Conservation (phyloP, 2,329 filamentous ascomycete species). For the Fusarium begoniae region DNA sequence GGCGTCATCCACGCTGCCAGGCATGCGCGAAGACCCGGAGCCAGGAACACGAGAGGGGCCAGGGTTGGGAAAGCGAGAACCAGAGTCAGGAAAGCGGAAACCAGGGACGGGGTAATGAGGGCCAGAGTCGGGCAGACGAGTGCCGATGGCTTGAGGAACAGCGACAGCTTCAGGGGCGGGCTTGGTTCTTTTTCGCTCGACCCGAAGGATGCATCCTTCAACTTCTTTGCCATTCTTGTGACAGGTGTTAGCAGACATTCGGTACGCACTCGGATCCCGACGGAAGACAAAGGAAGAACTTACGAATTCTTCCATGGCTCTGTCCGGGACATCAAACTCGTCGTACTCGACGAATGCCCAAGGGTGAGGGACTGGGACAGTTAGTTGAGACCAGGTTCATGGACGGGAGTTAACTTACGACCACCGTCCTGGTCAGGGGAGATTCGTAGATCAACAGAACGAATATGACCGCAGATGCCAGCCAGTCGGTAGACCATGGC, state of each 20-base stretch:
- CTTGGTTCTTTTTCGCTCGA: conserved; percentile 50
- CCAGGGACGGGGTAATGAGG: background rate
- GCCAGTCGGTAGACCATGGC: conserved; percentile 50
- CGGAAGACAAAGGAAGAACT: conserved; percentile 29
- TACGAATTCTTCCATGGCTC: conserved; percentile 50
- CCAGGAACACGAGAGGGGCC: background rate
- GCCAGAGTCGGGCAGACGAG: background rate
- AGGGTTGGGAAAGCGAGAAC: background rate
- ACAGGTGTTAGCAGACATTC: background rate
- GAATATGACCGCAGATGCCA: conserved; percentile 50
- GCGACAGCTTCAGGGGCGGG: conserved; percentile 1
- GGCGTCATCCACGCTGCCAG: background rate
- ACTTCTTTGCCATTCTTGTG: conserved; percentile 47
- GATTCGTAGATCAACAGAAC: conserved; percentile 19
- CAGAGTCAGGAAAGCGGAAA: background rate
- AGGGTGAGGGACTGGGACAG: conserved; percentile 26
- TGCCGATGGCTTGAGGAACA: background rate
- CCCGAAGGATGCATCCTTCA: conserved; percentile 47
- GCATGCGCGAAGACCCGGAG: background rate
- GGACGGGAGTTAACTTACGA: conserved; percentile 9
- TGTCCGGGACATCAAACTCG: conserved; percentile 49
- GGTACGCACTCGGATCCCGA: background rate
- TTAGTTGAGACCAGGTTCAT: conserved; percentile 16
- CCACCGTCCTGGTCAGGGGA: conserved; percentile 3
- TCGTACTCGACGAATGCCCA: conserved; percentile 54